phyloP scores from a whole-genome alignment of 208 protist species.

The Crithidia mellificae region DNA sequence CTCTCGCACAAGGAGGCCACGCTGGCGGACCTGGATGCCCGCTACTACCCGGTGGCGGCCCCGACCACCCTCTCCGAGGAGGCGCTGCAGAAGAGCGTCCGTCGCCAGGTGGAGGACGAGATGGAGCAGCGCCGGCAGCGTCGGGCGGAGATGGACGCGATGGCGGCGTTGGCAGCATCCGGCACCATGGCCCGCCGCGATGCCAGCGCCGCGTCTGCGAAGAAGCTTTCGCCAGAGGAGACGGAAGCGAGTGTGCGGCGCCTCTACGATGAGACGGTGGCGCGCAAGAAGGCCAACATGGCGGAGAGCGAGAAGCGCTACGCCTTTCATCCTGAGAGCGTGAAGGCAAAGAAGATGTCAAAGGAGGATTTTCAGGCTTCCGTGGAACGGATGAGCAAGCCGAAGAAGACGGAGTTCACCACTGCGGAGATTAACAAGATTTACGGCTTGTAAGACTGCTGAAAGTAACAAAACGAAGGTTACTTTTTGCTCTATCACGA shows the following conservation, averaged over 20 bases:
- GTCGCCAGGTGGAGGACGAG: constrained; percentile 78
- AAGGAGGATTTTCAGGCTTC: constrained; percentile 65
- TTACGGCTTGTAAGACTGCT: constrained; percentile 55
- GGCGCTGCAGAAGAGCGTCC: constrained; percentile 66
- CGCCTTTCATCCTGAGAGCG: constrained; percentile 45
- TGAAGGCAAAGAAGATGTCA: constrained; percentile 49
- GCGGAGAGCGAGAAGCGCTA: constrained; percentile 66
- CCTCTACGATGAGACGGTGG: constrained; percentile 74
- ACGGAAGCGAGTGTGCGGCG: constrained; percentile 55
- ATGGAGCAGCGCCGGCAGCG: constrained; percentile 59
- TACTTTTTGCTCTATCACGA: too few species aligned
- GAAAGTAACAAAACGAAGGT: too few species aligned
- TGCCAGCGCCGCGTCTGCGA: neutral
- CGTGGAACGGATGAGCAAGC: constrained; percentile 61
- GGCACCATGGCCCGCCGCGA: constrained; percentile 4
- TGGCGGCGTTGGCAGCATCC: constrained; percentile 11
- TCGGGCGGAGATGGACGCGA: constrained; percentile 42
- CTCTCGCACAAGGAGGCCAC: constrained; percentile 50
- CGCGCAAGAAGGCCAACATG: constrained; percentile 57
- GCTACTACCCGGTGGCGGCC: constrained; percentile 69
- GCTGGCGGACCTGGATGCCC: constrained; percentile 60
- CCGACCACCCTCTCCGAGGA: constrained; percentile 51
- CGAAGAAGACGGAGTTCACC: constrained; percentile 82
- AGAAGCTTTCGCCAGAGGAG: constrained; percentile 34
- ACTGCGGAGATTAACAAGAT: constrained; percentile 85